Evolutionary conservation across 2,329 filamentous ascomycete species (phyloP).

Genomic region (Nannizziopsis barbatae): DNA sequence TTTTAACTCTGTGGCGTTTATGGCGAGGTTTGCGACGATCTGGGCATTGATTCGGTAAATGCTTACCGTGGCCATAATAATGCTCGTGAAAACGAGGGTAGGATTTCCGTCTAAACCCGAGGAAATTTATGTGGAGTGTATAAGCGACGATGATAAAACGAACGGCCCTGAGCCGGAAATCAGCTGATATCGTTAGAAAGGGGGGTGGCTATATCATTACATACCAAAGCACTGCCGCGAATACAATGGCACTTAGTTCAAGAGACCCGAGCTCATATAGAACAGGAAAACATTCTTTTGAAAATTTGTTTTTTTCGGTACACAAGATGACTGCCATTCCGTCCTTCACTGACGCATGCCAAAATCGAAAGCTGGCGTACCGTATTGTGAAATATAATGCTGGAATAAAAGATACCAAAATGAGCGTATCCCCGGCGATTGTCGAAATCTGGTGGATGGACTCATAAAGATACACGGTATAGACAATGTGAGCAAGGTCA

Average conservation of each 20-base stretch:
- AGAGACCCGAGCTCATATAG: conserved; percentile 23
- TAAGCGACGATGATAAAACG: conserved; percentile 7
- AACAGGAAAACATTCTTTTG: conserved; percentile 22
- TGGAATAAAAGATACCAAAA: conserved; percentile 17
- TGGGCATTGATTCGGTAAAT: background rate
- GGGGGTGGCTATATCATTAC: background rate
- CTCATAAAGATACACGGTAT: background rate
- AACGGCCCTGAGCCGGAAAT: background rate
- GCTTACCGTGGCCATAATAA: conserved; percentile 1
- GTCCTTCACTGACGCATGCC: conserved; percentile 16
- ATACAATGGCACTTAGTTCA: conserved; percentile 23
- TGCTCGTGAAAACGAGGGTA: background rate
- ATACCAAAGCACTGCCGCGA: conserved; percentile 22
- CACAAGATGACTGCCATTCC: conserved; percentile 16
- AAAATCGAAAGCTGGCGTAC: conserved; percentile 24
- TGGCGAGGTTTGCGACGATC: background rate
- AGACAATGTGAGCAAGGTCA: conserved; percentile 12
- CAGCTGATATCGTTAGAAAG: no score
- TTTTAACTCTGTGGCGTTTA: conserved; percentile 2
- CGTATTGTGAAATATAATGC: conserved; percentile 22
- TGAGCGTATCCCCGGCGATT: conserved; percentile 14
- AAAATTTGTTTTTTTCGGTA: conserved; percentile 20
- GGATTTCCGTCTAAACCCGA: background rate
- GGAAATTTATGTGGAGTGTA: conserved; percentile 5
- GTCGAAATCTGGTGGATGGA: conserved; percentile 11